A percentile compares a stretch with the other conserved stretches of the same genome.
These are phyloP conservation scores for Leccinum truebloodii DNA, from an alignment of 768 basidiomycete species.

Conservation along the genomic window DNA sequence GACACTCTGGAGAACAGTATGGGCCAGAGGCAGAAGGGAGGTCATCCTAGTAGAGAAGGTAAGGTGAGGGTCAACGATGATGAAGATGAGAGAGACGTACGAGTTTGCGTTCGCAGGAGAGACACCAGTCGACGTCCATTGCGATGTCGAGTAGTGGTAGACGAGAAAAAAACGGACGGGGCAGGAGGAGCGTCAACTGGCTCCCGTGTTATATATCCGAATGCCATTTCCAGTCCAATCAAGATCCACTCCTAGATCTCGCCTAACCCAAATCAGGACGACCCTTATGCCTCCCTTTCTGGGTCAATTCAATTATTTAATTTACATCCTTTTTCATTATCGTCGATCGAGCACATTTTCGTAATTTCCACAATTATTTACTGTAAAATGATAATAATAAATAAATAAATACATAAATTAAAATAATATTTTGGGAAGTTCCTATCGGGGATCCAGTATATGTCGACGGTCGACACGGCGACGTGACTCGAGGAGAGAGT, in stretches of 20 bases:
- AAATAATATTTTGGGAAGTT: slow-evolving; percentile 2
- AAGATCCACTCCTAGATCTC: slow-evolving; percentile 28
- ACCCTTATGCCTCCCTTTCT: slow-evolving; percentile 21
- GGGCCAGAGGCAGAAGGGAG: slow-evolving; percentile 34
- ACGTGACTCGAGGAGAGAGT: slow-evolving; percentile 3
- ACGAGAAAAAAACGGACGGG: slow-evolving; percentile 23
- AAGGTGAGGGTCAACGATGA: neutral
- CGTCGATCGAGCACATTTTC: slow-evolving; percentile 33
- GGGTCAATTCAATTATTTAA: slow-evolving; percentile 35
- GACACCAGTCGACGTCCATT: slow-evolving; percentile 74
- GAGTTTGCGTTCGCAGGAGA: slow-evolving; percentile 60
- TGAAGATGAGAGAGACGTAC: slow-evolving; percentile 38
- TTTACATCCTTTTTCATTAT: slow-evolving; percentile 34
- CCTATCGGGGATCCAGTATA: slow-evolving; percentile 3
- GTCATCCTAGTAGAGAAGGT: slow-evolving; percentile 20
- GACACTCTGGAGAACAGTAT: slow-evolving; percentile 58
- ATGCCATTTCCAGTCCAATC: slow-evolving; percentile 22
- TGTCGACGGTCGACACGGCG: slow-evolving; percentile 12
- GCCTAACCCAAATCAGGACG: slow-evolving; percentile 14
- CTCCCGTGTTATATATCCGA: slow-evolving; percentile 32
- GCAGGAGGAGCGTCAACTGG: slow-evolving; percentile 7
- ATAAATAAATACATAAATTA: slow-evolving; percentile 1
- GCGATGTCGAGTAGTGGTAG: slow-evolving; percentile 10
- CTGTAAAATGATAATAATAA: slow-evolving; percentile 3
- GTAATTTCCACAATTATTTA: slow-evolving; percentile 22